Conservation (phyloP, 2,329 filamentous ascomycete species). For the Arachnopeziza araneosa region DNA sequence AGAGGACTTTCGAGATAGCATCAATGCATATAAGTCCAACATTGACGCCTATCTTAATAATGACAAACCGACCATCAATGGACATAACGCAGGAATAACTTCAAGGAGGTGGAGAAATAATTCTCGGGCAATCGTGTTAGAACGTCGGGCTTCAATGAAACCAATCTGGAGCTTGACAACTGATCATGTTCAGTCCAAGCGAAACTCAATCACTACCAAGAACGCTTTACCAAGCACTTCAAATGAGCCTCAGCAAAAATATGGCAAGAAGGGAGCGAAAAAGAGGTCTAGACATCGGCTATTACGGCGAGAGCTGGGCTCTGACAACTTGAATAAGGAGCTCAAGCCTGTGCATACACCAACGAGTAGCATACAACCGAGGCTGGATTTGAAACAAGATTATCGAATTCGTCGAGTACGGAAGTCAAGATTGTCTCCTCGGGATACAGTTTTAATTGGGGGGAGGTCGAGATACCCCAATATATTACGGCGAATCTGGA, state of each 20-base stretch:
- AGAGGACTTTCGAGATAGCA: not conserved
- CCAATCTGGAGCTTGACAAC: not conserved
- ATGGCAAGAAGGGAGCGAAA: no score
- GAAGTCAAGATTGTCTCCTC: not conserved
- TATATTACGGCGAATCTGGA: not conserved
- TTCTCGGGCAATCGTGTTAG: not conserved
- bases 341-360: no score
- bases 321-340: no score
- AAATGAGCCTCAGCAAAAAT: no score
- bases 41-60: not conserved
- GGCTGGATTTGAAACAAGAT: not conserved
- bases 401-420: not conserved
- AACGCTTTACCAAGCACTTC: no score
- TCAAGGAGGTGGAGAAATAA: not conserved
- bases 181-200: not conserved
- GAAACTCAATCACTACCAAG: not conserved
- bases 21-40: not conserved
- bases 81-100: not conserved
- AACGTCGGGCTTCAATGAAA: not conserved
- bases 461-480: not conserved
- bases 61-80: not conserved
- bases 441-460: not conserved
- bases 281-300: no score
- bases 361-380: no score
- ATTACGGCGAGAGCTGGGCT: no score